Evolutionary conservation across 2,329 filamentous ascomycete genomes (phyloP).

Genomic region (Seiridium unicorne): DNA sequence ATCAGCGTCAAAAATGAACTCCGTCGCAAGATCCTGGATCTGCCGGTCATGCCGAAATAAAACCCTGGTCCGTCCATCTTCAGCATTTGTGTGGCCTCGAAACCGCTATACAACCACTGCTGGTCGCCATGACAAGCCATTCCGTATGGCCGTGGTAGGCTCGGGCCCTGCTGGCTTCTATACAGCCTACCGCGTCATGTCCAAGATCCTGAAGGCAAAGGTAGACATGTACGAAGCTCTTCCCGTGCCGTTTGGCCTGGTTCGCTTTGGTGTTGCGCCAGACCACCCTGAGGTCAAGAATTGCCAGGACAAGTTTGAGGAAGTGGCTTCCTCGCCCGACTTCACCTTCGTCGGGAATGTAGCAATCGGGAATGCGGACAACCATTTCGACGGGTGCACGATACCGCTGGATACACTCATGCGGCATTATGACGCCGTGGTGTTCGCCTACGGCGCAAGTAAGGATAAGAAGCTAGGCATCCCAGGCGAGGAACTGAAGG

Average conservation of each 20-base stretch:
- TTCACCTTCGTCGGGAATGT: slow-evolving; percentile 94
- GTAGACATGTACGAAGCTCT: slow-evolving; percentile 97
- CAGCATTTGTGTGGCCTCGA: neutral
- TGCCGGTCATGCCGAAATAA: slow-evolving; percentile 22
- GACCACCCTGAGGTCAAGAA: slow-evolving; percentile 99
- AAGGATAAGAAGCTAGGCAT: slow-evolving; percentile 78
- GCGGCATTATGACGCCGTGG: slow-evolving; percentile 84
- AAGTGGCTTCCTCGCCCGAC: slow-evolving; percentile 76
- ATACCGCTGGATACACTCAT: slow-evolving; percentile 69
- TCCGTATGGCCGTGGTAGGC: slow-evolving; percentile 84
- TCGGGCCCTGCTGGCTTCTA: slow-evolving; percentile 97
- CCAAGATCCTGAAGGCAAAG: slow-evolving; percentile 66
- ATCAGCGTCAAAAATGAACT: slow-evolving; percentile 15
- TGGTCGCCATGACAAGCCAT: slow-evolving; percentile 42
- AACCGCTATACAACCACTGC: slow-evolving; percentile 22
- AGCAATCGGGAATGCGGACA: slow-evolving; percentile 60
- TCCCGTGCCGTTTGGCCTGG: slow-evolving; percentile 88
- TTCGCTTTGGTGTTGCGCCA: slow-evolving; percentile 93
- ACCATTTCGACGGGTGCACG: slow-evolving; percentile 39
- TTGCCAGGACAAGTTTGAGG: slow-evolving; percentile 89
- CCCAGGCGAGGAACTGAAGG: slow-evolving; percentile 71
- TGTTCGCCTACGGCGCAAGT: slow-evolving; percentile 91
- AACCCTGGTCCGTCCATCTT: slow-evolving; percentile 10
- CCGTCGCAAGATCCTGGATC: slow-evolving; percentile 23
- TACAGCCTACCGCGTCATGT: slow-evolving; percentile 81